Evolutionary conservation across 306 rosid species (phyloP), one percentile per base, ranked within the genome.

Genomic region (Oxytropis ochrocephala): DNA sequence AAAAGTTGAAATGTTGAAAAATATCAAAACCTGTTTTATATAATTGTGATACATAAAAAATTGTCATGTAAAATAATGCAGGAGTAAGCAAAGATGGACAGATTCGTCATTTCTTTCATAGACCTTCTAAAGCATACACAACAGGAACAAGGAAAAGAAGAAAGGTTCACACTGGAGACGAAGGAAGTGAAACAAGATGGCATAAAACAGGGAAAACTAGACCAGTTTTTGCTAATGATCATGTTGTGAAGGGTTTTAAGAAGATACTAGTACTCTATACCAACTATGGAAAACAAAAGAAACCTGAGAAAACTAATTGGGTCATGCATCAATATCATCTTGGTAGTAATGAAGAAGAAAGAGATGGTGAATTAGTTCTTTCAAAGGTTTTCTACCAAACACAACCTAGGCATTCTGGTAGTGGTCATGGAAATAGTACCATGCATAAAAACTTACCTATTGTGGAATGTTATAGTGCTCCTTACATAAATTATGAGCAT

Each of bases 171-270:
- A 83, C 89, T 0, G 92, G 89, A 2, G 88, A 88, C 8, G 89
- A 89, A 32, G 97, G 92, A 16, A 83, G 81, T n/a, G 99, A 95
- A 62, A 91, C 96, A 4, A 85, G 97, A 59, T 91, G 99, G 97
- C 97, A 95, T 84, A 95, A 95, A 79, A 95, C 99, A 3, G 97
- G 99, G 1, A 95, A 95, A 82, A 91, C 97, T 6, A 84, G 96
- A 64, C 80, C 97, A 7, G 77, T 89, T 2, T 33, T 74, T 4
- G 60, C 19, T 3, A 73, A 70, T 10, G 87, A 88, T 0, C 29
- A 24, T 1, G 67, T 17, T 10, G 75, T 84, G 7, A 91, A 91
- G 43, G 97, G 99, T 5, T 95, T 87, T 82, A 95, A 95, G 32
- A 95, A 95, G 82, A 89, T 95, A 47, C 60, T 95, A 12, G 99